Evolutionary conservation across 177 flowering plant species (phyloP).

Genomic region (Vitis hybrid): DNA sequence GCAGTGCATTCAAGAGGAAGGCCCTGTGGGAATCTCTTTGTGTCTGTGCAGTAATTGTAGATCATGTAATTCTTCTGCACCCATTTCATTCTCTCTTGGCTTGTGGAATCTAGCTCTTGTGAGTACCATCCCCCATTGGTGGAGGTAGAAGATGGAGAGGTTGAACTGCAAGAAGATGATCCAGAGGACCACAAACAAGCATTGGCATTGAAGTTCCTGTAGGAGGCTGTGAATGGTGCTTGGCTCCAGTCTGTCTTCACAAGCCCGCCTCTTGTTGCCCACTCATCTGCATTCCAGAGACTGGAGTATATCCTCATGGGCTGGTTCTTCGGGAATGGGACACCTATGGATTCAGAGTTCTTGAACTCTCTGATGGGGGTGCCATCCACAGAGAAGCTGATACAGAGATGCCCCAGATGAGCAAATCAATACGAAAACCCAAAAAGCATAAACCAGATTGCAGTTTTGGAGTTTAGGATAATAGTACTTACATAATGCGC

Average conservation of each 20-base stretch:
- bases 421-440: too few species aligned
- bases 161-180: conserved; percentile 17
- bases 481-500: conserved; percentile 37
- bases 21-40: conserved; percentile 45
- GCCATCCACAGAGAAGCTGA: conserved; percentile 49
- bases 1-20: conserved; percentile 35
- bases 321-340: conserved; percentile 41
- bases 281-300: conserved; percentile 56
- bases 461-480: background rate
- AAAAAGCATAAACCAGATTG: too few species aligned
- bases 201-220: conserved; percentile 37
- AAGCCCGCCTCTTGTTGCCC: conserved; percentile 59
- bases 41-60: too few species aligned
- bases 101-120: too few species aligned
- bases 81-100: too few species aligned
- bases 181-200: conserved; percentile 28
- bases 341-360: conserved; percentile 43
- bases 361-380: conserved; percentile 54
- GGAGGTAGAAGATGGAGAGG: too few species aligned
- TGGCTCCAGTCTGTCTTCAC: conserved; percentile 51
- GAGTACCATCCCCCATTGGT: too few species aligned
- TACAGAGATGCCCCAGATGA: background rate
- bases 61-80: too few species aligned
- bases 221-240: conserved; percentile 57
- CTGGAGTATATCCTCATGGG: conserved; percentile 52